phyloP scores from a whole-genome alignment of 768 basidiomycete species.

The Panus rudis region DNA sequence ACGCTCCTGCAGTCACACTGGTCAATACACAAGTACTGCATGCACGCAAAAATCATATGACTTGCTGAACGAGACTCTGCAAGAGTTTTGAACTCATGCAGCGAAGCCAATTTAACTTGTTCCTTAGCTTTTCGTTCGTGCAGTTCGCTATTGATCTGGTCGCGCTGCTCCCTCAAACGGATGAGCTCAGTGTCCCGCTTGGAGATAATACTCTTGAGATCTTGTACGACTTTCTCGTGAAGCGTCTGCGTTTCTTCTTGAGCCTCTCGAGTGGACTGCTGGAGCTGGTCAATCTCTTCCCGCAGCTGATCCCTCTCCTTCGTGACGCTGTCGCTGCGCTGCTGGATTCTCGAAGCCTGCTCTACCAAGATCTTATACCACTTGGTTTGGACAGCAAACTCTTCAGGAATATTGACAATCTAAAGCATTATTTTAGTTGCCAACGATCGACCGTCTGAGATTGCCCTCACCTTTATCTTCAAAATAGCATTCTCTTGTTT shows the following conservation, averaged over 20 bases:
- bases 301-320: constrained; percentile 34
- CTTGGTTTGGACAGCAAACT: constrained; percentile 38
- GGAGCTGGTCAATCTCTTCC: constrained; percentile 37
- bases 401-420: too few species aligned
- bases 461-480: constrained; percentile 1
- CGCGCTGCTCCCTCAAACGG: constrained; percentile 66
- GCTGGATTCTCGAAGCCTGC: constrained; percentile 43
- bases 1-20: constrained; percentile 46
- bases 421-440: too few species aligned
- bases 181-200: constrained; percentile 63
- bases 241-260: background rate
- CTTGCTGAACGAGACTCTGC: constrained; percentile 53
- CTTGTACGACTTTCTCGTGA: constrained; percentile 46
- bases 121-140: constrained; percentile 66
- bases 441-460: too few species aligned
- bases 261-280: constrained; percentile 18
- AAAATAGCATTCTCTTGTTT: constrained; percentile 17
- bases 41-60: background rate
- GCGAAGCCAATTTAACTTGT: constrained; percentile 44
- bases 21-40: constrained; percentile 1
- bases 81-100: constrained; percentile 59
- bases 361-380: constrained; percentile 53
- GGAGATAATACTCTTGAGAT: constrained; percentile 50
- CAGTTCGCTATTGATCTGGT: constrained; percentile 58
- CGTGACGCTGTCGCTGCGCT: constrained; percentile 31